Conservation (phyloP, 257 asterid genomes). For the Plantago major region DNA sequence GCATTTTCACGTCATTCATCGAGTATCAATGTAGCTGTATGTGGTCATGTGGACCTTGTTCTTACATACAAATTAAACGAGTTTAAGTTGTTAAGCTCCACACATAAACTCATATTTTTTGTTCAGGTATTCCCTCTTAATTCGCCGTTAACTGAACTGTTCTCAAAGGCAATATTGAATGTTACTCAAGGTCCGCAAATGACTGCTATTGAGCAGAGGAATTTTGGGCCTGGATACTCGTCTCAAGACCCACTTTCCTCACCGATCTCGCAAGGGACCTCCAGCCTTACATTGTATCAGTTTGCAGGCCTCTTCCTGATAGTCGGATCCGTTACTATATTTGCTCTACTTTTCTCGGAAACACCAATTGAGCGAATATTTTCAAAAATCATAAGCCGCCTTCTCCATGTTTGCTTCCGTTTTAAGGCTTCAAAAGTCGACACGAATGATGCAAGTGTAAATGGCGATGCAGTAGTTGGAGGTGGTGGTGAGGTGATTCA, state of each 20-base stretch:
- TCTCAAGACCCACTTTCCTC: slow-evolving; percentile 24
- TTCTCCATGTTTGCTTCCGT: not conserved
- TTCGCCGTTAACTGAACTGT: slow-evolving; percentile 28
- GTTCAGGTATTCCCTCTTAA: slow-evolving; percentile 39
- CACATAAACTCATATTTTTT: not conserved
- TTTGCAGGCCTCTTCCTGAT: slow-evolving; percentile 46
- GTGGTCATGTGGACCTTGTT: too few species aligned
- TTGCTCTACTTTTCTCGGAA: slow-evolving; percentile 33
- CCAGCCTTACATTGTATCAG: slow-evolving; percentile 25
- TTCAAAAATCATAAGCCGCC: not conserved
- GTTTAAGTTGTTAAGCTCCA: not conserved
- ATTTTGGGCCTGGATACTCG: slow-evolving; percentile 34
- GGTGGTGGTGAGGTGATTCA: not conserved
- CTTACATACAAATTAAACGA: not conserved
- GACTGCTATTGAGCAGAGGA: slow-evolving; percentile 21
- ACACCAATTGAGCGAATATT: slow-evolving; percentile 23
- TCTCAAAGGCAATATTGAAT: slow-evolving; percentile 41
- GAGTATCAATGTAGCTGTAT: too few species aligned
- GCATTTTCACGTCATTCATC: too few species aligned
- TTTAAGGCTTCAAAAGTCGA: not conserved
- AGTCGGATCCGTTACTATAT: slow-evolving; percentile 20
- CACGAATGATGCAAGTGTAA: not conserved
- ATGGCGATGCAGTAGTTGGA: not conserved
- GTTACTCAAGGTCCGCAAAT: slow-evolving; percentile 31
- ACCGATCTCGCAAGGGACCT: slow-evolving; percentile 20